A percentile compares a stretch with the other conserved stretches of the same genome.
phyloP scores from a whole-genome alignment of 495 filamentous ascomycete species.

The Saxophila tyrrhenica region DNA sequence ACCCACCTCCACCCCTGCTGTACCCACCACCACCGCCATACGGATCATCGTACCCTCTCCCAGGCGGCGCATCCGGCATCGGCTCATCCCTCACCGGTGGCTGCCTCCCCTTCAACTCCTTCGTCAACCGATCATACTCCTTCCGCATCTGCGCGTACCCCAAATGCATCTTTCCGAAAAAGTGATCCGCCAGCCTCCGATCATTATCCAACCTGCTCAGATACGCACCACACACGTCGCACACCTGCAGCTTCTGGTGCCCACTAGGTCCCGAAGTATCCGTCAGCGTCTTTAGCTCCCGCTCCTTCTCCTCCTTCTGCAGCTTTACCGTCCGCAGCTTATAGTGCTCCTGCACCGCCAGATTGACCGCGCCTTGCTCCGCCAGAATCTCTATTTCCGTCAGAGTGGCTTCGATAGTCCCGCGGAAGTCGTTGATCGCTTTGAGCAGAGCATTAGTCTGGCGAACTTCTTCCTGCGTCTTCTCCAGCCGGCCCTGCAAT shows the following conservation, averaged over 20 bases:
- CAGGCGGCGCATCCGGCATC: conserved; percentile 3
- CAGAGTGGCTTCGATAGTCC: conserved; percentile 70
- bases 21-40: conserved; percentile 20
- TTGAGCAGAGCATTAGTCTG: conserved; percentile 94
- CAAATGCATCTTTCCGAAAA: conserved; percentile 98
- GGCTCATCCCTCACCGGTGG: conserved; percentile 47
- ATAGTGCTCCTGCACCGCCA: conserved; percentile 77
- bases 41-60: conserved; percentile 19
- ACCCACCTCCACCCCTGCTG: conserved; percentile 21
- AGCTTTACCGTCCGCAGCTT: conserved; percentile 68
- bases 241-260: conserved; percentile 96
- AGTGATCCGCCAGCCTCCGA: conserved; percentile 85
- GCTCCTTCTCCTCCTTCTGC: conserved; percentile 73
- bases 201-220: conserved; percentile 87
- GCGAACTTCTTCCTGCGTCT: conserved; percentile 93
- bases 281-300: conserved; percentile 78
- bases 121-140: conserved; percentile 71
- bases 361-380: conserved; percentile 65
- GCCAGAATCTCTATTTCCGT: conserved; percentile 78
- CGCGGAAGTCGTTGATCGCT: conserved; percentile 68
- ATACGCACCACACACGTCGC: conserved; percentile 95
- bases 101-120: conserved; percentile 66
- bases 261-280: conserved; percentile 86
- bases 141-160: conserved; percentile 97
- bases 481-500: conserved; percentile 83